phyloP scores from a whole-genome alignment of 108 stramenopile species.

The Cyclotella sp. region DNA sequence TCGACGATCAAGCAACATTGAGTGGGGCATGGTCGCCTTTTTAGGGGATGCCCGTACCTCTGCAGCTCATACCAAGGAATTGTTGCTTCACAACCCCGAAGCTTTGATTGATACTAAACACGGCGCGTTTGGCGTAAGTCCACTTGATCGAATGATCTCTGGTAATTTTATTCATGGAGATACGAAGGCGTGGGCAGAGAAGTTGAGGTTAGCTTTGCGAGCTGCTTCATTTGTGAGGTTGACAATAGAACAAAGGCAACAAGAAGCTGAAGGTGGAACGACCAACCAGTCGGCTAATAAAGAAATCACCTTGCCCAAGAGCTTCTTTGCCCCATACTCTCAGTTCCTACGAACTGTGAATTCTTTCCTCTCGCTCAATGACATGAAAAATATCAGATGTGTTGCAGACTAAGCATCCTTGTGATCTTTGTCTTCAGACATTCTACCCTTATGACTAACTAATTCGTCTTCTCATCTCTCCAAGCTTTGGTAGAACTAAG shows the following conservation, averaged over 20 bases:
- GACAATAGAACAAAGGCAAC: slow-evolving; percentile 23
- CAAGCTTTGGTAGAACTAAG: slow-evolving; percentile 40
- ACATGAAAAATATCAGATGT: background rate
- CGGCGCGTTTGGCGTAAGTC: slow-evolving; percentile 57
- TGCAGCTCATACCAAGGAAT: slow-evolving; percentile 47
- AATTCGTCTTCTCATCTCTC: slow-evolving; percentile 40
- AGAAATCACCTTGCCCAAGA: slow-evolving; percentile 26
- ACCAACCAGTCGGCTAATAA: background rate
- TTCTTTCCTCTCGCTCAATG: slow-evolving; percentile 9
- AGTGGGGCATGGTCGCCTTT: slow-evolving; percentile 60
- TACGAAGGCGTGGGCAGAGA: slow-evolving; percentile 49
- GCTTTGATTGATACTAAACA: slow-evolving; percentile 47
- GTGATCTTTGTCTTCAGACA: slow-evolving; percentile 14
- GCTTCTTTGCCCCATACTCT: slow-evolving; percentile 27
- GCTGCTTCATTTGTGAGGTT: slow-evolving; percentile 33
- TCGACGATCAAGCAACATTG: slow-evolving; percentile 41
- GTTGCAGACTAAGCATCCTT: background rate
- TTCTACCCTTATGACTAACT: slow-evolving; percentile 59
- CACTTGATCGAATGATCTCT: slow-evolving; percentile 54
- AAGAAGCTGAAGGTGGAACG: background rate
- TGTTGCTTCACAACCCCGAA: slow-evolving; percentile 40
- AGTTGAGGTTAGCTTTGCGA: slow-evolving; percentile 49
- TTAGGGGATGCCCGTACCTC: slow-evolving; percentile 54
- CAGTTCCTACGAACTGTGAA: slow-evolving; percentile 24
- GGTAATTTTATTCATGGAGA: slow-evolving; percentile 58